phyloP scores from a whole-genome alignment of 2,329 filamentous ascomycete genomes.

The Cordyceps cateniannulata region DNA sequence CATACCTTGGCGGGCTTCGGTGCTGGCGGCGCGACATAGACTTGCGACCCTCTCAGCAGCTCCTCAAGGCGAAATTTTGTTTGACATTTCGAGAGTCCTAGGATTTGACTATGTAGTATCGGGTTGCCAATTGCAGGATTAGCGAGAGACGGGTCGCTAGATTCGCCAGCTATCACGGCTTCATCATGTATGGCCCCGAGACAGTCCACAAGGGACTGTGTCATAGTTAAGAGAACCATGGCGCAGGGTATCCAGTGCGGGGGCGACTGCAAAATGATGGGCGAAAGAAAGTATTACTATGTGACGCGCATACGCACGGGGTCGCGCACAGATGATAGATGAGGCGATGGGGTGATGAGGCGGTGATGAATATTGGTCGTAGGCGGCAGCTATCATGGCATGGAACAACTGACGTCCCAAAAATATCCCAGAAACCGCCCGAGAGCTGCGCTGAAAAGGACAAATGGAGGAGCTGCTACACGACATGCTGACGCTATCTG shows the following conservation, averaged over 20 bases:
- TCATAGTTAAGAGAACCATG: slow-evolving; percentile 79
- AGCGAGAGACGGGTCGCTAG: slow-evolving; percentile 42
- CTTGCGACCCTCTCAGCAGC: slow-evolving; percentile 62
- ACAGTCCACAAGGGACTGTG: slow-evolving; percentile 58
- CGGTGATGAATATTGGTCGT: not conserved
- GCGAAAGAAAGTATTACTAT: not conserved
- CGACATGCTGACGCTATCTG: not conserved
- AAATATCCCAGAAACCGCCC: not conserved
- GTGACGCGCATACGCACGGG: not conserved
- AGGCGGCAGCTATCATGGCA: not conserved
- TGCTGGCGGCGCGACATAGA: slow-evolving; percentile 75
- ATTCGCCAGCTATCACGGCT: slow-evolving; percentile 6
- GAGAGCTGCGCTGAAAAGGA: not conserved
- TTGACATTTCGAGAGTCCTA: slow-evolving; percentile 53
- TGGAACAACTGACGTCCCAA: not conserved
- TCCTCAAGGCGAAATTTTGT: slow-evolving; percentile 52
- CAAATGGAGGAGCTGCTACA: too few relatives aligned
- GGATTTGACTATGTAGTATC: slow-evolving; percentile 64
- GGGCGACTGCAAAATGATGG: not conserved
- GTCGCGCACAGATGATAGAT: not conserved
- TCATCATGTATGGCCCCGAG: slow-evolving; percentile 31
- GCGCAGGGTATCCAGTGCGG: not conserved
- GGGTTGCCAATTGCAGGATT: slow-evolving; percentile 54
- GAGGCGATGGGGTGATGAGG: not conserved
- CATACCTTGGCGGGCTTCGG: slow-evolving; percentile 53